phyloP scores from a whole-genome alignment of 495 filamentous ascomycete species.

The Trichoderma asperelloides region DNA sequence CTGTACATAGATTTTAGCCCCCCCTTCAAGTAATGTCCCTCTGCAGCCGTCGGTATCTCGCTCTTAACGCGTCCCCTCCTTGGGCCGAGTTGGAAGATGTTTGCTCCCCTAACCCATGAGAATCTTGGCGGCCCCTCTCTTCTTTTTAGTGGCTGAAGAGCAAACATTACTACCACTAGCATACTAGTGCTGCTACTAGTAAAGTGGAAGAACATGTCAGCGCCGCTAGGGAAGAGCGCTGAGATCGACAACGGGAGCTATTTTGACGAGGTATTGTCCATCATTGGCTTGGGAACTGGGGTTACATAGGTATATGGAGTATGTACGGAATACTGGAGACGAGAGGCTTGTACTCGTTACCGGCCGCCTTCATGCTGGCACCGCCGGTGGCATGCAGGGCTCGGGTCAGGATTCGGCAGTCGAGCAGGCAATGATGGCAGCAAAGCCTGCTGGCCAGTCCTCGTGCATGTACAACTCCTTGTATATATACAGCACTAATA shows the following conservation, averaged over 20 bases:
- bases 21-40: too few relatives aligned
- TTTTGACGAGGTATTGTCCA: background rate
- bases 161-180: too few relatives aligned
- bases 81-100: background rate
- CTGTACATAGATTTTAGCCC: too few relatives aligned
- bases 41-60: too few relatives aligned
- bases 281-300: background rate
- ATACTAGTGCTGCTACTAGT: background rate
- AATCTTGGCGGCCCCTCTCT: background rate
- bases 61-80: too few relatives aligned
- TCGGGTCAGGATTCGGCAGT: background rate
- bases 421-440: background rate
- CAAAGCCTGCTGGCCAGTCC: too few relatives aligned
- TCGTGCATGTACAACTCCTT: too few relatives aligned
- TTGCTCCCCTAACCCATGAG: background rate
- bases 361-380: too few relatives aligned
- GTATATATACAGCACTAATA: too few relatives aligned
- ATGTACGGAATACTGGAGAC: too few relatives aligned
- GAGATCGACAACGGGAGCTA: conserved; percentile 2
- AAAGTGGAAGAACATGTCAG: background rate
- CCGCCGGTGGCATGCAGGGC: background rate
- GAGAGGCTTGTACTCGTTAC: too few relatives aligned
- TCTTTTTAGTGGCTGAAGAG: background rate
- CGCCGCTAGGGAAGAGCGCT: background rate
- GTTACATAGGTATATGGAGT: background rate